These are phyloP conservation scores for Alloascoidea africana DNA, from an alignment of 805 yeast species.

Conservation along the genomic window DNA sequence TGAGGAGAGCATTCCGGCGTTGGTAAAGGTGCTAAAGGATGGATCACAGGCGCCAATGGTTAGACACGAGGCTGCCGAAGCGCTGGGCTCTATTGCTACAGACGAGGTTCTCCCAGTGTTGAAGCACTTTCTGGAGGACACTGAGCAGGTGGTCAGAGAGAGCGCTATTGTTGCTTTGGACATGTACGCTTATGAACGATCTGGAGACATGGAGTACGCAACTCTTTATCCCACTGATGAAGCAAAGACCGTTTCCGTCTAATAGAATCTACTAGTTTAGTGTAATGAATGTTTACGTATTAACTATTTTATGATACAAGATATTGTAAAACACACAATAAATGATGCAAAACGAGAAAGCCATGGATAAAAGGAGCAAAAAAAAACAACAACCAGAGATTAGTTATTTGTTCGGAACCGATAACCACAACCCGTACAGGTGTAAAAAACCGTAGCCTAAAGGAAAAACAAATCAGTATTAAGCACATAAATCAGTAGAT, in stretches of 20 bases:
- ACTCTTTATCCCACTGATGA: no score
- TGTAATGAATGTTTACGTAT: no score
- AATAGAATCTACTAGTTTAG: no score
- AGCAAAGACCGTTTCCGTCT: no score
- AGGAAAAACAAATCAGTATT: not conserved
- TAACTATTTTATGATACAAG: no score
- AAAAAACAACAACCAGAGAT: no score
- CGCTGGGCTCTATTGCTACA: conserved; percentile 91
- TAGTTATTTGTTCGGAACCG: conserved; percentile 88
- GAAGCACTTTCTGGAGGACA: conserved; percentile 61
- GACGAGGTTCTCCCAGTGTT: conserved; percentile 89
- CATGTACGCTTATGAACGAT: conserved; percentile 83
- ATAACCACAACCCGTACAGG: conserved; percentile 88
- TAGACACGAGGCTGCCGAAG: conserved; percentile 99
- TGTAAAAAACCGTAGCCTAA: conserved; percentile 85
- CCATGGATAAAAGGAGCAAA: no score
- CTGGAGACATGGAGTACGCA: conserved; percentile 10
- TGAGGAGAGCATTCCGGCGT: conserved; percentile 81
- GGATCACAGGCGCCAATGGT: conserved; percentile 92
- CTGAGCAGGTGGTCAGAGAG: conserved; percentile 85
- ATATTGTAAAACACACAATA: no score
- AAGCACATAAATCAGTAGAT: not conserved
- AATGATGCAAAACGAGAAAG: no score
- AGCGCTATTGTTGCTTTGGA: conserved; percentile 95
- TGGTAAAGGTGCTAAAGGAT: conserved; percentile 68